Base-by-base conservation (phyloP, 78 protist genomes). In the Capsaspora owczarzaki region DNA sequence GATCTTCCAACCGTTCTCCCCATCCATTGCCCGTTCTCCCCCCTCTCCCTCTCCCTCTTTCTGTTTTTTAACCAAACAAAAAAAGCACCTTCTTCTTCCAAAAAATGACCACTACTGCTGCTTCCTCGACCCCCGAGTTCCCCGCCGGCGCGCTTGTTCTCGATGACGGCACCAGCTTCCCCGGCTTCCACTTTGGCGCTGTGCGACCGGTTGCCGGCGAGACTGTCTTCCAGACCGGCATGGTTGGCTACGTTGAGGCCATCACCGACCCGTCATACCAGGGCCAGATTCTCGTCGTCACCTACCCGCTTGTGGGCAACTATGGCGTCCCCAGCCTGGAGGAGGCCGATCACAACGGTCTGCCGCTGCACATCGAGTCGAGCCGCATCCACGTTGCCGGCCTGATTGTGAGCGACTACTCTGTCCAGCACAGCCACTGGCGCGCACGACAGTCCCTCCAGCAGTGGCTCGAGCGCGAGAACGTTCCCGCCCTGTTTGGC, bases 211-310 rank as follows among this genome's bases (percentile, higher is more conserved):
- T 87, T 0, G 56, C 90, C 6, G 99, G 99, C 33, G 98, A 94
- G 82, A 86, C 92, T 38, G 97, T 93, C 25, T 94, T 96, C 90
- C 86, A 89, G 44, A 93, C 98, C 0, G 92, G 94, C 38, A 96
- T 96, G 98, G 98, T 96, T 25, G 98, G 98, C 23, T 94, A 96
- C 84, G 78, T 92, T 6, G 99, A 96, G 82, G 77, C 94, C 14
- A 82, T 96, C 44, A 91, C 96, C 29, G 99, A 94, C 76, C 99
- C 99, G 31, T 94, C 97, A 42, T 94, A 96, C 91, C 63, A 81
- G n/a, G 94, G 94, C 20, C 99, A 96, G 76, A 92, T 96, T 19
- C 83, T 96, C 37, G 95, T 91, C 42, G 82, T 93, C 68, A 92
- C 99, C 20, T 94, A 86, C 82, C 99, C 99, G 6, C 60, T 94